phyloP scores from a whole-genome alignment of 2,329 filamentous ascomycete species.

The Graphiopsis chlorocephala region DNA sequence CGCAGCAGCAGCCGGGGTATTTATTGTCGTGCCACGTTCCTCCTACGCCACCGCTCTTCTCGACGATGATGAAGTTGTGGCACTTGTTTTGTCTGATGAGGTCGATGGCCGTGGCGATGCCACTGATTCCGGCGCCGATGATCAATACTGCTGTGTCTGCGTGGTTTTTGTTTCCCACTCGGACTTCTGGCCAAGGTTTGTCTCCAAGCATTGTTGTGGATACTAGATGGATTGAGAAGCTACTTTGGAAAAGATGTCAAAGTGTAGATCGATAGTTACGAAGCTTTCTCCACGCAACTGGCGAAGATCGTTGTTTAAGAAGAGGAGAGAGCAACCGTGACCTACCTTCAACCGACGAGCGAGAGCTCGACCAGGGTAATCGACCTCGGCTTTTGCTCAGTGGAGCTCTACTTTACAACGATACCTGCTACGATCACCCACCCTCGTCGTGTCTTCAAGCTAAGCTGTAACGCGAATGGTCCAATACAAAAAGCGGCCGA shows the following conservation, averaged over 20 bases:
- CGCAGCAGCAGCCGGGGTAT: conserved; percentile 57
- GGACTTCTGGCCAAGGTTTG: conserved; percentile 46
- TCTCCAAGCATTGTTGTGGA: conserved; percentile 37
- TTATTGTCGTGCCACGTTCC: conserved; percentile 57
- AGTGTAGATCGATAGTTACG: background rate
- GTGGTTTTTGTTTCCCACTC: conserved; percentile 50
- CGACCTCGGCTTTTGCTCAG: background rate
- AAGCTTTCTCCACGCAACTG: background rate
- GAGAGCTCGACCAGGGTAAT: background rate
- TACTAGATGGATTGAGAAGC: background rate
- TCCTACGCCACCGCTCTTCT: conserved; percentile 54
- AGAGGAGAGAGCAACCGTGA: background rate
- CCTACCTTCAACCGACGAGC: background rate
- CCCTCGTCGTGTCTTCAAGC: background rate
- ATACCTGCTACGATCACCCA: background rate
- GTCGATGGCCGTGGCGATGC: conserved; percentile 58
- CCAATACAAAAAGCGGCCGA: background rate
- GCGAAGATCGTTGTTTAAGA: background rate
- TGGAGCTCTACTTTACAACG: background rate
- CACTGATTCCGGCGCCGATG: conserved; percentile 48
- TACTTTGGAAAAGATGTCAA: background rate
- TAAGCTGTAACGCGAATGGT: background rate
- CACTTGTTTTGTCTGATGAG: conserved; percentile 52
- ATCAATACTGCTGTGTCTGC: conserved; percentile 56
- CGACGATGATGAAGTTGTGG: conserved; percentile 56